Conservation (phyloP, 805 yeast genomes). For the Ogataea pignaliae region DNA sequence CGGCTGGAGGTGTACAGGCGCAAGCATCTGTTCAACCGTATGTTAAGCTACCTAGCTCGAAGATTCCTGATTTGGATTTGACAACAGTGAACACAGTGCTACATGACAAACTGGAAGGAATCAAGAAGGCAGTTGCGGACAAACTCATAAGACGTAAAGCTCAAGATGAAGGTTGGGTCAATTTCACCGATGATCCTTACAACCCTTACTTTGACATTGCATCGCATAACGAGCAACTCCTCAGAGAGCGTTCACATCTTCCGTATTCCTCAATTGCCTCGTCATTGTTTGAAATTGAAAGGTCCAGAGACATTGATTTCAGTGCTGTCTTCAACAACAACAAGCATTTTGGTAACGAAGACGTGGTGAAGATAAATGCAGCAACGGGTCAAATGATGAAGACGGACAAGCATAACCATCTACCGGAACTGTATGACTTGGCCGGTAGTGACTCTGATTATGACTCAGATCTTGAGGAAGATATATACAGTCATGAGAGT, state of each 20-base stretch:
- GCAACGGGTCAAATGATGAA: conserved; percentile 46
- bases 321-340: conserved; percentile 42
- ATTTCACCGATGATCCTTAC: conserved; percentile 80
- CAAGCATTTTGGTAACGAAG: conserved; percentile 32
- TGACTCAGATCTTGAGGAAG: conserved; percentile 15
- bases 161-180: conserved; percentile 71
- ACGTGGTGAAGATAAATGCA: conserved; percentile 38
- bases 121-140: conserved; percentile 80
- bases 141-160: conserved; percentile 69
- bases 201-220: conserved; percentile 76
- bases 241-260: conserved; percentile 56
- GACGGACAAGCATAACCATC: conserved; percentile 29
- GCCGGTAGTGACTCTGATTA: conserved; percentile 21
- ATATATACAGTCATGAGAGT: conserved; percentile 14
- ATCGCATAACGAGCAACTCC: conserved; percentile 38
- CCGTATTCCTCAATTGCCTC: conserved; percentile 80
- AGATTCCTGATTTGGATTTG: conserved; percentile 88
- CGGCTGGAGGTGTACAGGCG: conserved; percentile 6
- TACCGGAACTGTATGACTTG: conserved; percentile 43
- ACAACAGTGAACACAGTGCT: conserved; percentile 75
- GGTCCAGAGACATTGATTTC: conserved; percentile 50
- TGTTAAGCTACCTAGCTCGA: conserved; percentile 82
- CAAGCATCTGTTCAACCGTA: conserved; percentile 63
- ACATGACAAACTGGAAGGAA: conserved; percentile 69
- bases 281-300: conserved; percentile 59